Conservation (phyloP, 2,329 filamentous ascomycete genomes). For the Colletotrichum sp. region DNA sequence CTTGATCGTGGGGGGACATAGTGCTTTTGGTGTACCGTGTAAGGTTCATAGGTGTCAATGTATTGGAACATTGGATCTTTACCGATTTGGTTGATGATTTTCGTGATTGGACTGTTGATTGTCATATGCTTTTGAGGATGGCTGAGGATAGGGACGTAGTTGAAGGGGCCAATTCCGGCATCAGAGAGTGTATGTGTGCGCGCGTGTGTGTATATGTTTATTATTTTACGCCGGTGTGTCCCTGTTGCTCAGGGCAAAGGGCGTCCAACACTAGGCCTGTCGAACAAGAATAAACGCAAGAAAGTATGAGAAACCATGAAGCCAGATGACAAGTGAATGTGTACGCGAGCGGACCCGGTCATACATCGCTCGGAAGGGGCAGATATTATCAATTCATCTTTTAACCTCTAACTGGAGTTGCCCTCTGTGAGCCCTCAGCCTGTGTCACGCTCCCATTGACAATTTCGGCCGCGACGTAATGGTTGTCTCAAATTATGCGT, state of each 20-base stretch:
- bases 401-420: background rate
- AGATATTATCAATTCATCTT: background rate
- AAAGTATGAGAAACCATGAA: no score
- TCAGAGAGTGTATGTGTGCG: no score
- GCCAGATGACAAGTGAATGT: no score
- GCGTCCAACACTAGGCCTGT: fast-evolving
- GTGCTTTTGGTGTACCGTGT: background rate
- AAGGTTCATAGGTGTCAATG: background rate
- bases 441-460: background rate
- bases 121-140: background rate
- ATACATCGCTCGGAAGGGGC: background rate
- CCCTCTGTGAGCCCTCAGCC: background rate
- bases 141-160: background rate
- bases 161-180: background rate
- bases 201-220: no score
- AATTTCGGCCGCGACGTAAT: background rate
- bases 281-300: no score
- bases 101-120: background rate
- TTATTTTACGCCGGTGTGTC: no score
- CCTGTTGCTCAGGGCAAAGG: no score
- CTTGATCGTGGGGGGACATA: background rate
- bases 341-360: no score
- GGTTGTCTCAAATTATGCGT: no score
- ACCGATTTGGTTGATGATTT: background rate
- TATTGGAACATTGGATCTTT: background rate